Conservation (phyloP, 257 asterid genomes). For the Solanum raphanifolium region DNA sequence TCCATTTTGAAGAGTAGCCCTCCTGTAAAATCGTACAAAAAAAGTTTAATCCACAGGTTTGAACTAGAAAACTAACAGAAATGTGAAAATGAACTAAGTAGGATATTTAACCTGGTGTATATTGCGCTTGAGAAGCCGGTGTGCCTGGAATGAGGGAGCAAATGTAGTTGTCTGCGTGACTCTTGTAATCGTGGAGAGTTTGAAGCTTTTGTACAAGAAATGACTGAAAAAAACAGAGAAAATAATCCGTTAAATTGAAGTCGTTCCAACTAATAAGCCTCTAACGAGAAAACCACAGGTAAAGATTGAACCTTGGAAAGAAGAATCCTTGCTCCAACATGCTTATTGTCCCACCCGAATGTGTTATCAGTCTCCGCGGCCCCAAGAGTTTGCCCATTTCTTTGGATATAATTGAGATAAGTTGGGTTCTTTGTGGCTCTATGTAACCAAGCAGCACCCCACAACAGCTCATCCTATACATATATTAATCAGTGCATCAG, state of each 20-base stretch:
- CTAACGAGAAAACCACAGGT: neutral
- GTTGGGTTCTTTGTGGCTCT: conserved; percentile 67
- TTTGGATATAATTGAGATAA: conserved; percentile 74
- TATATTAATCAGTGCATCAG: neutral
- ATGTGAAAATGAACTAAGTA: neutral
- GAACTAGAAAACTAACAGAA: neutral
- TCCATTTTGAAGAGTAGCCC: conserved; percentile 91
- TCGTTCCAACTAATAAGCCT: neutral
- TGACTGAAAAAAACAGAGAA: conserved; percentile 38
- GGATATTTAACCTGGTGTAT: conserved; percentile 57
- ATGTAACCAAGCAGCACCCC: conserved; percentile 99
- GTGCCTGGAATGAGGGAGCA: conserved; percentile 88
- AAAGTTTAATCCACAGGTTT: neutral
- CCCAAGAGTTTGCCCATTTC: conserved; percentile 81
- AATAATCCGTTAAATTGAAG: neutral
- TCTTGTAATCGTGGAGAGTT: conserved; percentile 84
- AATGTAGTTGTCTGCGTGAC: conserved; percentile 86
- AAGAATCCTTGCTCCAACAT: conserved; percentile 92
- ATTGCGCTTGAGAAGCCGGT: conserved; percentile 57
- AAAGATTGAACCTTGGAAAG: conserved; percentile 57
- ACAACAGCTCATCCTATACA: conserved; percentile 77
- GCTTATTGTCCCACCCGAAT: conserved; percentile 98
- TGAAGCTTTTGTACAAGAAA: conserved; percentile 81
- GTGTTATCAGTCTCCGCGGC: conserved; percentile 84
- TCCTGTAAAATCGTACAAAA: conserved; percentile 24